Conservation (phyloP, 495 filamentous ascomycete genomes). For the Penicillium chermesinum region DNA sequence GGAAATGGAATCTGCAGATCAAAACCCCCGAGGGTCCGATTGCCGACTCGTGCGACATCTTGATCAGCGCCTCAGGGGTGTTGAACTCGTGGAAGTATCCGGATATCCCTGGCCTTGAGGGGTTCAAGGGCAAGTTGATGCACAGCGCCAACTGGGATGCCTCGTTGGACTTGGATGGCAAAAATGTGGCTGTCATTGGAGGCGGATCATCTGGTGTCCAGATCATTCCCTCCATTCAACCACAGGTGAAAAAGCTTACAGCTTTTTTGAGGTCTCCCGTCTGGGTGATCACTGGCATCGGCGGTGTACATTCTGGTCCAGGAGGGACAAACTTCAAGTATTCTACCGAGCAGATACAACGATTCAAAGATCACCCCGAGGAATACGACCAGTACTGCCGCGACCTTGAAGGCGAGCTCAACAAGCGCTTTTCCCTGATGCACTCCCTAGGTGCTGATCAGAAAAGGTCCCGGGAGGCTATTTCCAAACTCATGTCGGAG, state of each 20-base stretch:
- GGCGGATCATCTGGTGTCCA: slow-evolving; percentile 45
- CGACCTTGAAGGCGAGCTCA: slow-evolving; percentile 22
- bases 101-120: slow-evolving; percentile 8
- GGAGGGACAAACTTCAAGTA: background rate
- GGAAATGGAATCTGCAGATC: slow-evolving; percentile 26
- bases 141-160: slow-evolving; percentile 22
- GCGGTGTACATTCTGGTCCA: background rate
- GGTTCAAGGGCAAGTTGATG: slow-evolving; percentile 17
- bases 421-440: background rate
- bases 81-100: slow-evolving; percentile 49
- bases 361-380: background rate
- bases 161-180: slow-evolving; percentile 27
- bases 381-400: background rate
- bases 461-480: slow-evolving; percentile 1
- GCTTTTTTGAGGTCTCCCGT: slow-evolving; percentile 1
- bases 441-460: background rate
- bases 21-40: slow-evolving; percentile 13
- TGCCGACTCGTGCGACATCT: slow-evolving; percentile 29
- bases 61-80: slow-evolving; percentile 45
- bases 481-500: slow-evolving; percentile 22
- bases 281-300: slow-evolving; percentile 2
- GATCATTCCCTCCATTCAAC: slow-evolving; percentile 8
- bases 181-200: slow-evolving; percentile 45
- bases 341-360: background rate
- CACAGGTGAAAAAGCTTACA: background rate